Percentiles rank a stretch among this genome's conserved stretches.
Conservation (phyloP, 2,329 filamentous ascomycete species). For the Trichoderma atroviride region DNA sequence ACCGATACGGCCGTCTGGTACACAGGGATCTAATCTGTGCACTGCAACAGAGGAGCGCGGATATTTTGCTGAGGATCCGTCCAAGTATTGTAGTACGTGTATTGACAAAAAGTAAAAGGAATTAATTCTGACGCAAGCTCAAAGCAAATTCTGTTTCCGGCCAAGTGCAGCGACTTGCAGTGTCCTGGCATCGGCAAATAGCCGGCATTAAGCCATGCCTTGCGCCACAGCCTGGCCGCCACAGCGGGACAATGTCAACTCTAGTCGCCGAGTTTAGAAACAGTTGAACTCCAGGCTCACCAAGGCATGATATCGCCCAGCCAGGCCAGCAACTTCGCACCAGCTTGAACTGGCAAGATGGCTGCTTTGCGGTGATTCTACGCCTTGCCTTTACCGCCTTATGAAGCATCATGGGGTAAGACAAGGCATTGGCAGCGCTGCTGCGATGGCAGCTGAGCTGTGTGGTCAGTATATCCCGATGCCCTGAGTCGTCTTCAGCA, state of each 20-base stretch:
- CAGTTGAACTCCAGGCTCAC: slow-evolving; percentile 22
- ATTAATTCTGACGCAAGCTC: background rate
- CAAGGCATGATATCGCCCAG: slow-evolving; percentile 2
- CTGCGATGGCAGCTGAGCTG: background rate
- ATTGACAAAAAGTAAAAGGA: background rate
- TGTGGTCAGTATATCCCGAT: slow-evolving; percentile 19
- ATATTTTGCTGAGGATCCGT: background rate
- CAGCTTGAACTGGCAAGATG: background rate
- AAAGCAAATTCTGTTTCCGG: background rate
- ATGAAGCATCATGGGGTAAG: slow-evolving; percentile 1
- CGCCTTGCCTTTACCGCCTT: background rate
- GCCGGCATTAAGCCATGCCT: slow-evolving; percentile 17
- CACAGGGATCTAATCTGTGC: background rate
- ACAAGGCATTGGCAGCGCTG: slow-evolving; percentile 6
- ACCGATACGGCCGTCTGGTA: background rate
- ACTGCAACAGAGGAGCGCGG: background rate
- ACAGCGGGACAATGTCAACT: slow-evolving; percentile 32
- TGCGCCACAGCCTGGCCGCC: slow-evolving; percentile 27
- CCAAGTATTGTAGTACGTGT: background rate
- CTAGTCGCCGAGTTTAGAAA: slow-evolving; percentile 28
- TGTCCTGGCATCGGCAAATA: slow-evolving; percentile 5
- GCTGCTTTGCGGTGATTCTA: background rate
- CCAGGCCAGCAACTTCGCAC: slow-evolving; percentile 16
- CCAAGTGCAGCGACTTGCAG: background rate
- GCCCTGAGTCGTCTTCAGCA: slow-evolving; percentile 1